Evolutionary conservation across 306 rosid species (phyloP), one percentile per base, ranked within the genome.

Genomic region (Vigna radiata): DNA sequence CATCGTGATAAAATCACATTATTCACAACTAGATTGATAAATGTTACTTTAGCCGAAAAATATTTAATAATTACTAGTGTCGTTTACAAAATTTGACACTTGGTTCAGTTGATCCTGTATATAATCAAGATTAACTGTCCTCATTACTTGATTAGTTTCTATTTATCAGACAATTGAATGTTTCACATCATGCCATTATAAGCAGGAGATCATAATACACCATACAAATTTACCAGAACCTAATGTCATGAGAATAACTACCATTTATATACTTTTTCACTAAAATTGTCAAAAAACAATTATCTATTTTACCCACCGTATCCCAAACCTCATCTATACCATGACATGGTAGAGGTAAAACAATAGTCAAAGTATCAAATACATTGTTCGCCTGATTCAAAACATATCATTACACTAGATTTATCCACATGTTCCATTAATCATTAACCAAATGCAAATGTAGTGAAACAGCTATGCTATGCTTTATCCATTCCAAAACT

Each of bases 371-470:
- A 33, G 37, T 33, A 33, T 33, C 37, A 19, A 11, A 73, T 65
- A 65, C 43, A 8, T 25, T 65, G 21, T 65, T n/a, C 31, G 41
- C 44, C 46, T 59, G 12, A 62, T 58, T 61, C 52, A 31, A 48
- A 48, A 70, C 16, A 70, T 14, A 41, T 21, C 36, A 75, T 15
- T 43, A 17, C 54, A 82, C 27, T 15, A 62, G 69, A 63, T 19
- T 46, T 8, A 52, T 37, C 25, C 43, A 17, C 25, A 29, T 19
- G 19, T 43, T 71, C 47, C 68, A 48, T 58, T 46, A 72, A 55
- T 54, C 43, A 55, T 62, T 64, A 77, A 55, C 66, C 49, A 65
- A 37, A 37, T 55, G 67, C 63, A 15, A 48, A 23, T 29, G 17
- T 37, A 55, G 36, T 31, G 37, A 44, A 41, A 71, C 72, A 14